Conservation (phyloP, 2,329 filamentous ascomycete species). For the Thielaviopsis ethacetica region DNA sequence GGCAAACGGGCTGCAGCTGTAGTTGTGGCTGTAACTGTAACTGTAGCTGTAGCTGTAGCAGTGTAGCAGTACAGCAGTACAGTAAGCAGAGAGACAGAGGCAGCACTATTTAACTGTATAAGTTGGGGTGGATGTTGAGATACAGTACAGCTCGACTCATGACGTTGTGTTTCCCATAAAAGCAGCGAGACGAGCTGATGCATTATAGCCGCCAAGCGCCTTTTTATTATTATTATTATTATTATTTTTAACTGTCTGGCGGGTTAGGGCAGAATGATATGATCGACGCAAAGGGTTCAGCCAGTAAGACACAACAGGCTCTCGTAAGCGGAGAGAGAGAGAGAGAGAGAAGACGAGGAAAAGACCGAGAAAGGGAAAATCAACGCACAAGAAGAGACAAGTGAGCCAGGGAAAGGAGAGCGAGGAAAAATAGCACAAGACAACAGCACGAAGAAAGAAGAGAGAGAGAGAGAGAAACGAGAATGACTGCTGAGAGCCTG, state of each 20-base stretch:
- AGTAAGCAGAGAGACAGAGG: not conserved
- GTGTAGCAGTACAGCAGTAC: not conserved
- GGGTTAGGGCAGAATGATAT: not conserved
- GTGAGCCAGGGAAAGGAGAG: not conserved
- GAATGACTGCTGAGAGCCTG: not conserved
- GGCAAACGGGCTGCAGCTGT: no score
- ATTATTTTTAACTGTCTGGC: not conserved
- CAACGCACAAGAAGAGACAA: not conserved
- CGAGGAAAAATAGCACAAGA: not conserved
- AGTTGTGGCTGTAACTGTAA: no score
- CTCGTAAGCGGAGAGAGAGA: no score
- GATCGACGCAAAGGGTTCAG: no score
- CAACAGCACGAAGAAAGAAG: not conserved
- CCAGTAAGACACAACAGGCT: no score
- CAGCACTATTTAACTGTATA: not conserved
- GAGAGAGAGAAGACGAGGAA: not conserved
- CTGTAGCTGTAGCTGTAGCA: no score
- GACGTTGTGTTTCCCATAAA: not conserved
- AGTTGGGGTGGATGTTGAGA: no score
- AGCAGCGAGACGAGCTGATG: not conserved
- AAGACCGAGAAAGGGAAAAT: not conserved
- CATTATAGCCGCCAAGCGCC: not conserved
- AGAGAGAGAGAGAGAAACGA: not conserved
- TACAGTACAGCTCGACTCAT: not conserved
- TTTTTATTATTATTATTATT: not conserved